Base-by-base conservation (phyloP, 192 early-diverging fungal genomes). In the Piromyces sp. region DNA sequence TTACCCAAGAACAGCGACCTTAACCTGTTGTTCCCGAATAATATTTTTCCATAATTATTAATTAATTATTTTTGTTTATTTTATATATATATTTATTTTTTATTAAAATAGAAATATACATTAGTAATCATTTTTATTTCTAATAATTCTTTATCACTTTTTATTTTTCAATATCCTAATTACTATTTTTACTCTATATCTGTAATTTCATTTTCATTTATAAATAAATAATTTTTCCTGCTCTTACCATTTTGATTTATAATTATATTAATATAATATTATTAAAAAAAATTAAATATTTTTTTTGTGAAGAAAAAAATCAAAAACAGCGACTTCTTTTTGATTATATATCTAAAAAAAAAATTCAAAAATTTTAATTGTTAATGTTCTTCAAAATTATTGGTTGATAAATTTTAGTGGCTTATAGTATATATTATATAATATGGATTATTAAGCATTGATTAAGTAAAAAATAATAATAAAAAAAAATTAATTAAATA, bases 1-100 rank as follows among this genome's bases (percentile, higher is more conserved):
- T 31, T 81, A 40, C 30, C 78, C 88, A 83, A 88, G 85, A 78
- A 89, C 84, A 33, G 87, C 86, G 80, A 89, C 88, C 86, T 89
- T 89, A 81, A 83, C 85, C 42, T 51, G 42, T 51, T 51, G 1
- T 51, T 51, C 42, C 42, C n/a, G n/a, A n/a, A n/a, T n/a, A n/a
- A n/a, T n/a, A n/a, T n/a, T n/a, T n/a, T n/a, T n/a, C n/a, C n/a
- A n/a, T n/a, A n/a, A n/a, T n/a, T n/a, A n/a, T n/a, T n/a, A n/a
- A 22, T 40, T 40, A 40, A 13, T 16, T 15, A 40, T 40, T 40
- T 40, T 13, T 40, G 2, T 15, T 40, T 40, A 15, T 15, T 40
- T 40, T 13, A 40, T 40, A 13, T 40, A 13, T 40, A 13, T 40
- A 15, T 13, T 13, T 40, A 40, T 13, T 13, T 40, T 40, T 13